Evolutionary conservation across 2,329 filamentous ascomycete genomes (phyloP), one percentile per base, ranked within the genome.

Genomic region (Aspergillus sp.): DNA sequence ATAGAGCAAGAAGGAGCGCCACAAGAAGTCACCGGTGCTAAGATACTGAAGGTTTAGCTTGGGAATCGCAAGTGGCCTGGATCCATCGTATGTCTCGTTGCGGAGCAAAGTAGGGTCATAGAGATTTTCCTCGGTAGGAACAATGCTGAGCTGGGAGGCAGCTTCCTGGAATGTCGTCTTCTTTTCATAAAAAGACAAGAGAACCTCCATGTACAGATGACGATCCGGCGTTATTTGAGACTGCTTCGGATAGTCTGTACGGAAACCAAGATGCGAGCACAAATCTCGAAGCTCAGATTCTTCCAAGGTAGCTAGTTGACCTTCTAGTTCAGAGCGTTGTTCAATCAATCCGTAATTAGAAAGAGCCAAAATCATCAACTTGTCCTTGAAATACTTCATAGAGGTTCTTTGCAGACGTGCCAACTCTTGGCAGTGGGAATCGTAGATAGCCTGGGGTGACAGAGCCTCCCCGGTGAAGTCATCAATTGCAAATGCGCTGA

Each of bases 1-100:
- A 73, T 97, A 95, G 8, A 99, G 81, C 13, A 96, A 84, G 70
- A 98, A 89, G 0, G 94, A 92, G 63, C 96, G 87, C 92, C 93
- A 99, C n/a, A 99, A 79, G 69, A 99, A 99, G 75, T 99, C 95
- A 2, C 92, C 92, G 54, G 97, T 87, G 2, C 93, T 96, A 13
- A 99, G 82, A 76, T 99, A 99, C 72, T 99, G 95, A 28, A 99
- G 81, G 69, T 97, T 99, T 49, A 98, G 79, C 74, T 99, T 99
- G 2, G 95, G 95, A 47, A 99, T 87, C 2, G 95, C 91, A 60
- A 99, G 82, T 5, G 95, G 93, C 51, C 87, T 87, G 23, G 91
- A 92, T 25, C 93, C 93, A 74, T 97, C 89, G 69, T 97, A 98
- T 7, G 83, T 84, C 69, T 97, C 93, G 59, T 94, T 94, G 60